Evolutionary conservation across 2,329 filamentous ascomycete genomes (phyloP), one percentile per base, ranked within the genome.

Genomic region (Fonsecaea monophora): DNA sequence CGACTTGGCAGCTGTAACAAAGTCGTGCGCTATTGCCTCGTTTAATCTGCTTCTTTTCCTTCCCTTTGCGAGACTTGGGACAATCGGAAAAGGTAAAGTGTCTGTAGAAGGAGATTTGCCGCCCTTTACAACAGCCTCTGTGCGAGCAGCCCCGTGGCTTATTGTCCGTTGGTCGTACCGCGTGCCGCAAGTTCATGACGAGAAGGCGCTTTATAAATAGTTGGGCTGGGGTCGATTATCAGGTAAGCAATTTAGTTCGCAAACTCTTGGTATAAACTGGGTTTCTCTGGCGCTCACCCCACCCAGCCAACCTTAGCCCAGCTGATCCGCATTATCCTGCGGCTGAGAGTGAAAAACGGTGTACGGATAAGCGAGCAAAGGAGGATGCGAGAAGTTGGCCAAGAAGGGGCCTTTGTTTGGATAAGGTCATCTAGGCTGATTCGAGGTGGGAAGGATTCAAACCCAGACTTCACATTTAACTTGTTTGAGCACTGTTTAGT

Each of bases 151-250:
- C 30, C 30, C 18, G 10, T 50, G 21, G 45, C 45, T 50, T 50
- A 40, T 37, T 57, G 30, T 57, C 34, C 8, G 45, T 50, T 50
- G 25, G 45, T 50, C 10, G 18, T 5, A 50, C 45, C 45, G 45
- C 10, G 18, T 5, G 25, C 45, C 45, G 45, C 45, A 50, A 50
- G 10, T 50, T 25, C 18, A 25, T 4, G 21, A 50, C 45, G 18
- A 35, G 18, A 50, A 34, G 37, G 25, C 53, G 62, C 64, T 69
- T 69, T 60, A 64, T 64, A 65, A 62, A 67, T 67, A 67, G 61
- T 38, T 9, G 38, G 53, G n/a, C 61, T 60, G 67, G 64, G 65
- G 64, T 65, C 18, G 30, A 48, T 62, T 58, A 62, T 69, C 64
- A 64, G 32, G 64, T 69, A 65, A 69, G 67, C 67, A 69, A 61